Evolutionary conservation across 1,284 basidiomycete species (phyloP).

Genomic region (Vanrija humicola): DNA sequence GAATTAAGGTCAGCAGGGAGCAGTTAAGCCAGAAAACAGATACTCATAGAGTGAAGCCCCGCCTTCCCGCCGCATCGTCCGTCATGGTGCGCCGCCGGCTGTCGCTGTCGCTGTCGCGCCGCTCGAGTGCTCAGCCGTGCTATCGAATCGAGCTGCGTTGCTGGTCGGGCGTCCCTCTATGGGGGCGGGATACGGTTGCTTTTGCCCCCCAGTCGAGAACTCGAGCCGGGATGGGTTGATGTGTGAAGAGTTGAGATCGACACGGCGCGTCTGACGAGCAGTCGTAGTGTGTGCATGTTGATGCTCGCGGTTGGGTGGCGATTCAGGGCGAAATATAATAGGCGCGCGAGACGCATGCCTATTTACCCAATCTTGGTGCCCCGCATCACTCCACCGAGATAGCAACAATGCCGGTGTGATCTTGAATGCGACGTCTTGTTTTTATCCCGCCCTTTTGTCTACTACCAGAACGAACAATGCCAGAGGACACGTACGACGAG

Average conservation of each 20-base stretch:
- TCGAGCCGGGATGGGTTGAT: neutral
- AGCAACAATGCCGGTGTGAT: too few relatives aligned
- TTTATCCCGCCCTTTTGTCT: neutral
- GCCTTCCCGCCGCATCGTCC: constrained; percentile 15
- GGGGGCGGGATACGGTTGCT: neutral
- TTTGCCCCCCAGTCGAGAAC: neutral
- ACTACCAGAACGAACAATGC: neutral
- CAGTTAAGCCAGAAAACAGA: neutral
- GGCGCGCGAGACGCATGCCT: neutral
- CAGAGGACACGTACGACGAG: constrained; percentile 17
- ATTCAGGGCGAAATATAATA: neutral
- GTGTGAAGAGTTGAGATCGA: neutral
- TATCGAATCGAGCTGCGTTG: neutral
- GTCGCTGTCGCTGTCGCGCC: neutral
- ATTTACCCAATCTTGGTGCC: neutral
- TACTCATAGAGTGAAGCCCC: constrained; percentile 24
- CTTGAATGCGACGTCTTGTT: neutral
- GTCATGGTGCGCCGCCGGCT: constrained; percentile 13
- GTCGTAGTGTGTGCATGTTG: neutral
- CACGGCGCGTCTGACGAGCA: neutral
- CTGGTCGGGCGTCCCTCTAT: neutral
- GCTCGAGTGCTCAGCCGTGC: neutral
- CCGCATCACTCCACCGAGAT: too few relatives aligned
- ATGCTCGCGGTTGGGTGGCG: constrained; percentile 3
- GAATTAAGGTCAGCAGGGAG: constrained; percentile 7